Base-by-base conservation (phyloP, 2,329 filamentous ascomycete species). In the Exserohilum turcica region DNA sequence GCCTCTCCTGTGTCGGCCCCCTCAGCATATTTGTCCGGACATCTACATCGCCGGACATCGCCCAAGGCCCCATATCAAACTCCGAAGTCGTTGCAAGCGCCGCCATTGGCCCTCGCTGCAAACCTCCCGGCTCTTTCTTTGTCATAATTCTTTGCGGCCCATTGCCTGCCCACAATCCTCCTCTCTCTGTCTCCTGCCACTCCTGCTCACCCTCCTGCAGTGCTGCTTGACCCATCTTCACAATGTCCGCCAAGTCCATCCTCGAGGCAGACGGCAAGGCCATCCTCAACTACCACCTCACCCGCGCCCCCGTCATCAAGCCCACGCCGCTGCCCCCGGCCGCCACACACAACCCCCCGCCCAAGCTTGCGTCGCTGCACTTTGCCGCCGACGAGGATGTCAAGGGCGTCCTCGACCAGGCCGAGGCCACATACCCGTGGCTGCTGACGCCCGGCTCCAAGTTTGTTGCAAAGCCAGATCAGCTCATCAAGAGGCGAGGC, bases 281-380 rank as follows among this genome's bases (percentile, higher is more conserved):
- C 86, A 97, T 99, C 84, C 86, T 99, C 86, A 97, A 97, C 90
- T 99, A 97, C 86, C 94, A 97, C 85, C 92, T 99, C 80, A 97
- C 94, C 71, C 90, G 94, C 77, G 91, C 94, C 68, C 88, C 92
- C 65, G 89, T 96, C 78, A 96, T 99, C 86, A 97, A 97, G 89
- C 90, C 93, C 67, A 93, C 92, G 74, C 92, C 94, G 80, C 91
- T 97, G 52, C 91, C 92, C 68, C 77, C 84, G 65, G 84, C 90
- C 62, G 79, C 89, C 63, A 94, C 86, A 78, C 94, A 99, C 87
- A 97, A 97, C 83, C 82, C 94, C 67, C 88, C 94, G 59, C 82
- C 92, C 70, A 93, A 90, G 80, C 87, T 97, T 71, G 93, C 93
- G 53, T 92, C 91, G 64, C 86, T 99, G 76, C 84, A 93, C 82